These are phyloP conservation scores for Metschnikowia borealis DNA, from an alignment of 805 yeast species.

Conservation along the genomic window DNA sequence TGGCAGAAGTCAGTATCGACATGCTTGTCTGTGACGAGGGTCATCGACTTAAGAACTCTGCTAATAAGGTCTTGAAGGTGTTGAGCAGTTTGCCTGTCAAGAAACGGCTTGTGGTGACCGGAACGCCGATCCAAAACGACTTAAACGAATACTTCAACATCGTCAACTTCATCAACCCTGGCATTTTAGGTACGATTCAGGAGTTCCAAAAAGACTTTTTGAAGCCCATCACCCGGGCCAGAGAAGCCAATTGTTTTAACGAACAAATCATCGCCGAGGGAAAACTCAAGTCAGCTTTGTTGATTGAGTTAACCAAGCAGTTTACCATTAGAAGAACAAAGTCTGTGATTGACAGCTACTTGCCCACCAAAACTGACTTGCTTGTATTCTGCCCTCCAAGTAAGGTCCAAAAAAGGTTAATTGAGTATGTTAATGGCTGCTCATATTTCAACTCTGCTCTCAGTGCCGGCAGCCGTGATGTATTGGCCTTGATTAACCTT, in stretches of 20 bases:
- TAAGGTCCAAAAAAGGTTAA: constrained; percentile 50
- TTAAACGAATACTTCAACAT: constrained; percentile 76
- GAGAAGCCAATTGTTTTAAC: constrained; percentile 58
- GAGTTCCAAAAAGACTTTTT: constrained; percentile 59
- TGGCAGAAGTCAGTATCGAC: constrained; percentile 51
- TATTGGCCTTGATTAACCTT: constrained; percentile 65
- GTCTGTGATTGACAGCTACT: constrained; percentile 48
- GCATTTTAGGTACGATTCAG: constrained; percentile 61
- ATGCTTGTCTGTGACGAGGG: constrained; percentile 92
- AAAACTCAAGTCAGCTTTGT: constrained; percentile 54
- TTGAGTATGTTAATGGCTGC: constrained; percentile 46
- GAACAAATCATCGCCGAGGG: constrained; percentile 52
- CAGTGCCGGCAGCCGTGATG: constrained; percentile 29
- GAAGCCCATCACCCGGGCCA: constrained; percentile 65
- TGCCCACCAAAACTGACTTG: constrained; percentile 73
- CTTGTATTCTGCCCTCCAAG: constrained; percentile 80
- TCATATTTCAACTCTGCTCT: constrained; percentile 30
- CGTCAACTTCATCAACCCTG: constrained; percentile 81
- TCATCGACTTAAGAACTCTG: constrained; percentile 74
- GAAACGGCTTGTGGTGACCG: constrained; percentile 67
- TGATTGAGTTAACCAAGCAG: constrained; percentile 57
- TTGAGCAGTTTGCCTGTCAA: constrained; percentile 52
- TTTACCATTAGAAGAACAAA: constrained; percentile 75
- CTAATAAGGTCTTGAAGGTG: constrained; percentile 67
- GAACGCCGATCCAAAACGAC: constrained; percentile 94